phyloP scores from a whole-genome alignment of 805 yeast species.

The Novakomyces olei region DNA sequence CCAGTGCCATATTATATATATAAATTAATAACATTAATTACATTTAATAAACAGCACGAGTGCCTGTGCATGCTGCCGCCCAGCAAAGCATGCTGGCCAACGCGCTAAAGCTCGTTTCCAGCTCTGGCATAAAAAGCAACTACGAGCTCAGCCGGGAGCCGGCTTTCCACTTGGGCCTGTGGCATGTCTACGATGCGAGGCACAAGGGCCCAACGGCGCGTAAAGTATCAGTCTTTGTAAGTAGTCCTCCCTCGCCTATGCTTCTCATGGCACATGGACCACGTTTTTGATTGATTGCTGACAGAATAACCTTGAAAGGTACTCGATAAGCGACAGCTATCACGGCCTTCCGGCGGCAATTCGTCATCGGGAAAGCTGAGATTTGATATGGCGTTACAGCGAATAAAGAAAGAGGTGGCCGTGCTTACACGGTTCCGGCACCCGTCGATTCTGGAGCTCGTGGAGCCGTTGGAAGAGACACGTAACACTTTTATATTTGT shows the following conservation, averaged over 20 bases:
- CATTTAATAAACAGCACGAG: too few relatives aligned
- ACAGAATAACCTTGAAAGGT: slow-evolving; percentile 54
- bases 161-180: slow-evolving; percentile 32
- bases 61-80: too few relatives aligned
- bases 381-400: slow-evolving; percentile 42
- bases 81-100: too few relatives aligned
- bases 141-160: too few relatives aligned
- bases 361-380: slow-evolving; percentile 26
- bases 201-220: slow-evolving; percentile 33
- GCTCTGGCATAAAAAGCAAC: too few relatives aligned
- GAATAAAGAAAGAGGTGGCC: slow-evolving; percentile 43
- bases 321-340: too few relatives aligned
- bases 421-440: slow-evolving; percentile 67
- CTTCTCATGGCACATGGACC: too few relatives aligned
- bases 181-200: slow-evolving; percentile 78
- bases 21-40: too few relatives aligned
- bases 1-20: too few relatives aligned
- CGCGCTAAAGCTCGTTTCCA: too few relatives aligned
- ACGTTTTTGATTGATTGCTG: too few relatives aligned
- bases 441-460: slow-evolving; percentile 61
- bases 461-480: slow-evolving; percentile 80
- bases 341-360: slow-evolving; percentile 25
- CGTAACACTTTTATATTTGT: slow-evolving; percentile 59
- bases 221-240: slow-evolving; percentile 58
- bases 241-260: too few relatives aligned